phyloP scores from a whole-genome alignment of 148 eudicot genomes.

The Silene uniflora region DNA sequence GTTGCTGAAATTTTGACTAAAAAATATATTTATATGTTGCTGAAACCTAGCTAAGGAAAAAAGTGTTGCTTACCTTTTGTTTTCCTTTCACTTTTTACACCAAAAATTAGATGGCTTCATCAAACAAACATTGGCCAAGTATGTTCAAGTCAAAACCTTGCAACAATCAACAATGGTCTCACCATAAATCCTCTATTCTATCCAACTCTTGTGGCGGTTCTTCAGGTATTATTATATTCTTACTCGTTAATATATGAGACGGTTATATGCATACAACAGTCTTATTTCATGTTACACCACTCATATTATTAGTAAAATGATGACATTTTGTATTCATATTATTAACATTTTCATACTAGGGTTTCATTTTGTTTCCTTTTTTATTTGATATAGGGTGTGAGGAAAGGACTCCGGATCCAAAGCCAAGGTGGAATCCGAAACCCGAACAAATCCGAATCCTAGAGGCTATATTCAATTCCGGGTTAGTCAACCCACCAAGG shows the following conservation, averaged over 20 bases:
- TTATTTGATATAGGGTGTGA: constrained; percentile 38
- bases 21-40: too few species aligned
- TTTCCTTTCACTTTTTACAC: neutral
- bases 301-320: too few species aligned
- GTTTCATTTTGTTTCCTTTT: neutral
- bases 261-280: too few species aligned
- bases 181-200: constrained; percentile 26
- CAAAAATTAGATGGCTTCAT: constrained; percentile 53
- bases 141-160: constrained; percentile 88
- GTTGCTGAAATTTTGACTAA: too few species aligned
- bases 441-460: constrained; percentile 92
- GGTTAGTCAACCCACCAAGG: constrained; percentile 91
- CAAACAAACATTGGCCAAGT: constrained; percentile 94
- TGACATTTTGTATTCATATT: too few species aligned
- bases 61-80: too few species aligned
- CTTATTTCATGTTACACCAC: too few species aligned
- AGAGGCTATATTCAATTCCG: constrained; percentile 89
- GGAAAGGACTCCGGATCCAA: constrained; percentile 77
- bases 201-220: constrained; percentile 28
- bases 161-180: constrained; percentile 44
- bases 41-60: too few species aligned
- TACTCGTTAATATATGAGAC: too few species aligned
- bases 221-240: constrained; percentile 24
- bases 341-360: too few species aligned
- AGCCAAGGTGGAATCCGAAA: constrained; percentile 96